Evolutionary conservation across 805 yeast species (phyloP).

Genomic region (Metschnikowia cerradonensis): DNA sequence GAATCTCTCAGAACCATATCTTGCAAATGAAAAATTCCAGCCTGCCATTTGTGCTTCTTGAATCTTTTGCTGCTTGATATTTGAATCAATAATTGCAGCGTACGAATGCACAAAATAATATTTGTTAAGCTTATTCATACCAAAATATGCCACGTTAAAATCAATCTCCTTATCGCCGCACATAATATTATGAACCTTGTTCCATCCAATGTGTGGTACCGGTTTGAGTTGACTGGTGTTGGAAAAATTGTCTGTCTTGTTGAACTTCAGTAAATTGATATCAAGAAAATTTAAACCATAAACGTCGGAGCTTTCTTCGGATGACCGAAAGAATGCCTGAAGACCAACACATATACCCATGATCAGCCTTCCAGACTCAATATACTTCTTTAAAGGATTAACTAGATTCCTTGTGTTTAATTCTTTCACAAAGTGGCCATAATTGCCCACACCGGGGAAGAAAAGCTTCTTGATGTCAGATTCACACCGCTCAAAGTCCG

Average conservation of each 20-base stretch:
- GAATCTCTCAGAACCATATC: conserved; percentile 75
- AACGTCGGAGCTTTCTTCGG: conserved; percentile 66
- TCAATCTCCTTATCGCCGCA: conserved; percentile 22
- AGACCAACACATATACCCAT: conserved; percentile 99
- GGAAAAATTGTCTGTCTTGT: conserved; percentile 32
- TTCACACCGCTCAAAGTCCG: conserved; percentile 45
- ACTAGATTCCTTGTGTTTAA: conserved; percentile 58
- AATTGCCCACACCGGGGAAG: conserved; percentile 97
- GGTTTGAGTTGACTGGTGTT: conserved; percentile 50
- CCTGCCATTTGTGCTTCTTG: conserved; percentile 30
- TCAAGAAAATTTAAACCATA: conserved; percentile 47
- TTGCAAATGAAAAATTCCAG: conserved; percentile 73
- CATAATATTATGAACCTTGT: conserved; percentile 38
- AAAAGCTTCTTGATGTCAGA: conserved; percentile 54
- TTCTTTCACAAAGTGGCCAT: conserved; percentile 85
- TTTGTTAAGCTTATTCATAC: conserved; percentile 61
- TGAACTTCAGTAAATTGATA: conserved; percentile 52
- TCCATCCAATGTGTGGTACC: conserved; percentile 99
- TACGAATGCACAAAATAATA: conserved; percentile 95
- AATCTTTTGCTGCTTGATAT: conserved; percentile 21
- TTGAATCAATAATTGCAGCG: conserved; percentile 61
- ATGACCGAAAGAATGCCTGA: conserved; percentile 73
- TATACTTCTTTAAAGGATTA: conserved; percentile 62
- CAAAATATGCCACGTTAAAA: conserved; percentile 43
- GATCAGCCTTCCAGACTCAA: conserved; percentile 73